Evolutionary conservation across 768 basidiomycete genomes (phyloP).

Genomic region (Podaxis sp.): DNA sequence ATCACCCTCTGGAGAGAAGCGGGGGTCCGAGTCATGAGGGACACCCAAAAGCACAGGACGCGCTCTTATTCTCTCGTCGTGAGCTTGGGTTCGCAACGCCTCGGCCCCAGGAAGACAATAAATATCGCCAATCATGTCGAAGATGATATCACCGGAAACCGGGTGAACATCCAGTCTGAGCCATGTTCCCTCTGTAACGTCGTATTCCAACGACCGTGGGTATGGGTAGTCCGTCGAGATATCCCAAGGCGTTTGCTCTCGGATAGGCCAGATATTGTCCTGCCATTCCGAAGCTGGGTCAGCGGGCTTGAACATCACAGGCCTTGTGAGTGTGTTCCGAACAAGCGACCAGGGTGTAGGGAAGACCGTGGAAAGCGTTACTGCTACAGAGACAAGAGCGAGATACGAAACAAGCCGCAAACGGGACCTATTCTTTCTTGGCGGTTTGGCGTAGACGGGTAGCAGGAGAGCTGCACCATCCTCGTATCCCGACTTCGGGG

Average conservation of each 20-base stretch:
- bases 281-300: slow-evolving; percentile 42
- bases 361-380: slow-evolving; percentile 32
- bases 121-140: slow-evolving; percentile 74
- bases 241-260: slow-evolving; percentile 63
- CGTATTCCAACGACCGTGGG: slow-evolving; percentile 63
- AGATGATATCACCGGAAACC: slow-evolving; percentile 67
- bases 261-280: slow-evolving; percentile 63
- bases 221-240: slow-evolving; percentile 76
- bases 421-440: not conserved
- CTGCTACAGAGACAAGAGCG: slow-evolving; percentile 31
- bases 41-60: slow-evolving; percentile 62
- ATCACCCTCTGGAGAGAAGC: slow-evolving; percentile 68
- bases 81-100: slow-evolving; percentile 19
- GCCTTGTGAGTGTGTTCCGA: slow-evolving; percentile 22
- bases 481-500: slow-evolving; percentile 1
- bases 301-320: slow-evolving; percentile 15
- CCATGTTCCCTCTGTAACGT: slow-evolving; percentile 77
- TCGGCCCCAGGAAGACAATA: slow-evolving; percentile 61
- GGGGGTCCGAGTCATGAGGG: slow-evolving; percentile 71
- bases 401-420: slow-evolving; percentile 19
- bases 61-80: slow-evolving; percentile 37
- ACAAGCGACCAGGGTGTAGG: slow-evolving; percentile 35
- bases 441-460: not conserved
- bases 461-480: not conserved
- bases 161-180: slow-evolving; percentile 72